Percentiles rank a stretch among this genome's conserved stretches.
phyloP scores from a whole-genome alignment of 2,329 filamentous ascomycete genomes.

The Ceratocystis lukuohia region DNA sequence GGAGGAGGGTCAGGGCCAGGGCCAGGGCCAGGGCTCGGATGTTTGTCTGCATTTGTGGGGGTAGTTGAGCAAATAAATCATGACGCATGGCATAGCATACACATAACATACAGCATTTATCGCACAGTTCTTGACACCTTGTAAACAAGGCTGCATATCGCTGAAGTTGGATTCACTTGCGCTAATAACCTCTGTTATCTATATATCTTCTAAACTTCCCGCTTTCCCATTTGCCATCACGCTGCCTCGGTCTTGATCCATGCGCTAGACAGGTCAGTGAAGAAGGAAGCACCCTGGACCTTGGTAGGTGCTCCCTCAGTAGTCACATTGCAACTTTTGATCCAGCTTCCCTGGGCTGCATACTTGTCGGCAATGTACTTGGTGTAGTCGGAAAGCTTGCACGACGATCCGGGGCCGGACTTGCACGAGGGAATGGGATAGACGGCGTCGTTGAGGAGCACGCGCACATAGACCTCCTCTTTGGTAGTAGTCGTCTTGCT shows the following conservation, averaged over 20 bases:
- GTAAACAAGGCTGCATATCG: neutral
- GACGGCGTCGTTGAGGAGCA: constrained; percentile 49
- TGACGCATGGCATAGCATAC: neutral
- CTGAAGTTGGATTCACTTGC: neutral
- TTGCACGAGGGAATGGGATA: constrained; percentile 45
- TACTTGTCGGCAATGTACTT: constrained; percentile 34
- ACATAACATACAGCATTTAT: neutral
- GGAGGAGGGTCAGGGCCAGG: constrained; percentile 23
- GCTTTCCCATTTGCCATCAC: neutral
- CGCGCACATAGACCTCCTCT: constrained; percentile 38
- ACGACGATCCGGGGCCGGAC: constrained; percentile 42
- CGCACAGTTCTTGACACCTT: neutral
- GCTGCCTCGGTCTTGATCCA: constrained; percentile 25
- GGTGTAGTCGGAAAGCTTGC: constrained; percentile 34
- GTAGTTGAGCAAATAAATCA: constrained; percentile 6
- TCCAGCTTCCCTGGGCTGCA: constrained; percentile 36
- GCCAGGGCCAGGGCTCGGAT: neutral
- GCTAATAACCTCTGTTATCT: neutral
- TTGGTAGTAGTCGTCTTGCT: constrained; percentile 12
- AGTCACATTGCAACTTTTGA: constrained; percentile 36
- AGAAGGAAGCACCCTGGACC: constrained; percentile 37
- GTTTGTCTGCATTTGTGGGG: neutral
- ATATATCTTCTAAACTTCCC: neutral
- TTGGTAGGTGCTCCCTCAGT: constrained; percentile 28
- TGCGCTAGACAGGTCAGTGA: constrained; percentile 32